A percentile compares a stretch with the other conserved stretches of the same genome.
Conservation (phyloP, 768 basidiomycete genomes). For the Lactarius pseudohatsudake region DNA sequence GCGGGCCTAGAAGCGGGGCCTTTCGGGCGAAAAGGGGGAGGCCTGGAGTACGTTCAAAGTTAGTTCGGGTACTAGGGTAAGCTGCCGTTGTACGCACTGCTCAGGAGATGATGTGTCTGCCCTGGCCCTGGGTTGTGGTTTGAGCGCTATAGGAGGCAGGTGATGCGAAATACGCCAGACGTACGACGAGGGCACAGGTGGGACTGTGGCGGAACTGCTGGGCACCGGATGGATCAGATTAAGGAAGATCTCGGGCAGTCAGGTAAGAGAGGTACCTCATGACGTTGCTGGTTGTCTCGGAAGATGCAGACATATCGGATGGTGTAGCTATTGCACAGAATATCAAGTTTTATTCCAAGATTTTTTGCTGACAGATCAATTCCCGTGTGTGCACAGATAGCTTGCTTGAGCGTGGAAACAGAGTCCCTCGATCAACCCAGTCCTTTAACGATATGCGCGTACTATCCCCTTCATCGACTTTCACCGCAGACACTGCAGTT, state of each 20-base stretch:
- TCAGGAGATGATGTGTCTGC: background rate
- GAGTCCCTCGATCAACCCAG: no score
- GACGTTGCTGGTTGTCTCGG: background rate
- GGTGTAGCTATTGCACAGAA: no score
- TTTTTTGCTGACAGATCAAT: no score
- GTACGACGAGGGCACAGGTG: background rate
- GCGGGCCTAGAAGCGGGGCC: constrained; percentile 7
- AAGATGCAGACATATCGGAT: no score
- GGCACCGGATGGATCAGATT: background rate
- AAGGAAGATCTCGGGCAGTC: background rate
- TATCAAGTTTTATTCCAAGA: no score
- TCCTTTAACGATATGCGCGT: no score
- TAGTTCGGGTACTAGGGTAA: background rate
- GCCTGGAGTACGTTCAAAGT: background rate
- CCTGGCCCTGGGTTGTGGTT: background rate
- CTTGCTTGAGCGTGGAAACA: no score
- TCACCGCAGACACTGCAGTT: no score
- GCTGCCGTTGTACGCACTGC: background rate
- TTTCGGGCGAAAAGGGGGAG: constrained; percentile 10
- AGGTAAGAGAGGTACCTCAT: background rate
- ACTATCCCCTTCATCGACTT: no score
- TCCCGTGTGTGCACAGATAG: no score
- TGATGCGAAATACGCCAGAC: background rate
- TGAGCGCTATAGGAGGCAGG: background rate
- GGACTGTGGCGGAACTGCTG: background rate